Percentiles rank a stretch among this genome's conserved stretches.
These are phyloP conservation scores for Solanum habrochaites DNA, from an alignment of 257 asterid genomes.

Conservation along the genomic window DNA sequence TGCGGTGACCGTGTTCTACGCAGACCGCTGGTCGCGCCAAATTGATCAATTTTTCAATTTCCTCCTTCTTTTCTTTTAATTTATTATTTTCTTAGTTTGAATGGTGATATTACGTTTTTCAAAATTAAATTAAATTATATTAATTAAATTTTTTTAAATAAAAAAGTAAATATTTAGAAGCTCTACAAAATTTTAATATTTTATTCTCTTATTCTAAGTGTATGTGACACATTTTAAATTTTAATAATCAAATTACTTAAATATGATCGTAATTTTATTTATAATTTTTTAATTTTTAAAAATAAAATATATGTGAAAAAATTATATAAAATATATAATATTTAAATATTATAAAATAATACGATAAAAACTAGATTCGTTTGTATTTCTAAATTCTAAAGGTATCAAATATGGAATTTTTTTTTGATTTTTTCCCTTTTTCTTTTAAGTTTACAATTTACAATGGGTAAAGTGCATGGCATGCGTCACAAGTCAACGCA, in stretches of 20 bases:
- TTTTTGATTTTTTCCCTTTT: neutral
- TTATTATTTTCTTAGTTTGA: too few relatives aligned
- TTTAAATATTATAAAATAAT: too few relatives aligned
- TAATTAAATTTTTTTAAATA: too few relatives aligned
- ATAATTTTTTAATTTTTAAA: too few relatives aligned
- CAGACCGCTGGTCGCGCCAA: neutral
- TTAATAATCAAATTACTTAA: neutral
- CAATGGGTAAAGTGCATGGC: neutral
- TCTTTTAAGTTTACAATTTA: too few relatives aligned
- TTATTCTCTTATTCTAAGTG: fast-evolving
- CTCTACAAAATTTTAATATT: neutral
- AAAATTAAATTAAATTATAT: too few relatives aligned
- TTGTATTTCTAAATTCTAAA: too few relatives aligned
- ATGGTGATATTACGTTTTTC: too few relatives aligned
- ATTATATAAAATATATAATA: too few relatives aligned
- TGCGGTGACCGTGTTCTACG: neutral
- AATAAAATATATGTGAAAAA: too few relatives aligned
- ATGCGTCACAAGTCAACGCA: neutral
- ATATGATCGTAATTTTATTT: neutral
- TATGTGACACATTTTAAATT: neutral
- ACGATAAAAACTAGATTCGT: too few relatives aligned
- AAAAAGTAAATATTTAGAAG: too few relatives aligned
- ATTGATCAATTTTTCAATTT: neutral
- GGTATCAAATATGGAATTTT: fast-evolving
- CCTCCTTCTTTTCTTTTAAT: neutral